Evolutionary conservation across 768 basidiomycete species (phyloP).

Genomic region (Mycena indigotica): DNA sequence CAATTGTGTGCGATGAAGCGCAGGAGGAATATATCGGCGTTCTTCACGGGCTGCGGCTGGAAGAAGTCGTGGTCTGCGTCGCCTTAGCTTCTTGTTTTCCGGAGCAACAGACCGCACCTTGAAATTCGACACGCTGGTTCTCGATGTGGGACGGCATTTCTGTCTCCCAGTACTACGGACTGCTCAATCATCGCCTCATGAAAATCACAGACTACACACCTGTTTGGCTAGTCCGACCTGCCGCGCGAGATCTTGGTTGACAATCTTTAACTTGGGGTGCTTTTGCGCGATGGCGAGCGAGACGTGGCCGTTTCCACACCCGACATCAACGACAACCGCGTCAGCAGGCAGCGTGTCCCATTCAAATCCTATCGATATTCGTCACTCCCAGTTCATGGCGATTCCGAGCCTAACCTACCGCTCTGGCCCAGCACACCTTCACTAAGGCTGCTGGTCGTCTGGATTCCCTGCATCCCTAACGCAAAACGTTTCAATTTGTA

Average conservation of each 20-base stretch:
- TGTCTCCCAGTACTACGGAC: constrained; percentile 26
- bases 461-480: neutral
- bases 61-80: constrained; percentile 25
- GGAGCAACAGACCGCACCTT: too few species aligned
- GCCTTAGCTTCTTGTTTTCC: too few species aligned
- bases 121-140: constrained; percentile 26
- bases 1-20: constrained; percentile 36
- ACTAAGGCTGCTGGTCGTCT: constrained; percentile 10
- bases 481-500: neutral
- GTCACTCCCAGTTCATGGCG: neutral
- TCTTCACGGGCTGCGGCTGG: constrained; percentile 25
- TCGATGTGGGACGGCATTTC: constrained; percentile 26
- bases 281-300: constrained; percentile 29
- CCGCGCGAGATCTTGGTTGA: constrained; percentile 36
- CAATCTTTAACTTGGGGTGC: constrained; percentile 30
- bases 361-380: constrained; percentile 18
- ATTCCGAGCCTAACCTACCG: too few species aligned
- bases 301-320: constrained; percentile 33
- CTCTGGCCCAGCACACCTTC: neutral
- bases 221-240: constrained; percentile 24
- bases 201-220: constrained; percentile 11
- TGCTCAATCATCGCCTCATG: neutral
- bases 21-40: constrained; percentile 32
- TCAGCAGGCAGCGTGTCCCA: constrained; percentile 20
- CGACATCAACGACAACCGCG: constrained; percentile 34